phyloP scores from a whole-genome alignment of 768 basidiomycete species.

The Collybia nuda region DNA sequence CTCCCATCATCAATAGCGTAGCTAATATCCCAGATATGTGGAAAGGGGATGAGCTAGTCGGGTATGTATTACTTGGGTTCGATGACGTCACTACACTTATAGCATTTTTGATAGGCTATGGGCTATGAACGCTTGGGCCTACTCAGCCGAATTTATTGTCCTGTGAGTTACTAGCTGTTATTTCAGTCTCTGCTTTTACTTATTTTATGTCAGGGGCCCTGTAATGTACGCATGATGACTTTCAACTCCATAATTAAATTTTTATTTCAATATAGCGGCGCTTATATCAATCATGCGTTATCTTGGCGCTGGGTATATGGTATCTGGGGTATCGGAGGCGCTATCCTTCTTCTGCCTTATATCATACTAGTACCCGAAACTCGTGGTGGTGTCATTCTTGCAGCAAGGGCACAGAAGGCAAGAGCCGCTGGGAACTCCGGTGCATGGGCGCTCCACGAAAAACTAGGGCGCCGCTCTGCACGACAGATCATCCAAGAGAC shows the following conservation, averaged over 20 bases:
- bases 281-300: slow-evolving; percentile 16
- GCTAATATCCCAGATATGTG: slow-evolving; percentile 20
- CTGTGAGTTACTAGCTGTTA: slow-evolving; percentile 3
- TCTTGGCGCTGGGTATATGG: slow-evolving; percentile 23
- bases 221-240: slow-evolving; percentile 6
- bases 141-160: slow-evolving; percentile 15
- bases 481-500: slow-evolving; percentile 15
- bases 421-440: slow-evolving; percentile 8
- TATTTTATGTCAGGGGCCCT: slow-evolving; percentile 10
- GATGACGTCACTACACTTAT: neutral
- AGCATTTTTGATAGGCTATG: slow-evolving; percentile 8
- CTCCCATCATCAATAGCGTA: slow-evolving; percentile 17
- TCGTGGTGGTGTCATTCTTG: slow-evolving; percentile 17
- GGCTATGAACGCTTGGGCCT: slow-evolving; percentile 23
- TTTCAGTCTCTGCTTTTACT: neutral
- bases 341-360: slow-evolving; percentile 13
- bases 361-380: slow-evolving; percentile 18
- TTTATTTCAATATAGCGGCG: slow-evolving; percentile 4
- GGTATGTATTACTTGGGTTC: slow-evolving; percentile 6
- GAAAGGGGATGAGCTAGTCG: slow-evolving; percentile 14
- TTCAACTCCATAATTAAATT: neutral
- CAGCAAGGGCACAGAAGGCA: slow-evolving; percentile 14
- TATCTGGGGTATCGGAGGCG: slow-evolving; percentile 19
- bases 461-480: slow-evolving; percentile 11
- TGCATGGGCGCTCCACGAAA: slow-evolving; percentile 20